Percentiles rank a stretch among this genome's conserved stretches.
Evolutionary conservation across 1,284 basidiomycete species (phyloP).

Genomic region (Pterulicium gracile): DNA sequence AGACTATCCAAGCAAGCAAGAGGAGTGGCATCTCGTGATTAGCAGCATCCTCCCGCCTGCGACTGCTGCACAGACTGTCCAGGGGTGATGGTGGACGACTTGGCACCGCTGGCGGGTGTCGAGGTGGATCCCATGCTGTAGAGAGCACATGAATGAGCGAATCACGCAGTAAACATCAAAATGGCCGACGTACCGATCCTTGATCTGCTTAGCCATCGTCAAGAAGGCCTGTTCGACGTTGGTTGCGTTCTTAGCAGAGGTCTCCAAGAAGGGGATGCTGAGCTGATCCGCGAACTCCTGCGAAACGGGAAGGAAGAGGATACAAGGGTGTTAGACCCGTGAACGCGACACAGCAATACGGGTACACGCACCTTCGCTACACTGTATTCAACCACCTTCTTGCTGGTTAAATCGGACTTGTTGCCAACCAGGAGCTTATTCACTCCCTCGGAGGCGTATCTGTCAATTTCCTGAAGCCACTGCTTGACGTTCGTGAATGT

Average conservation of each 20-base stretch:
- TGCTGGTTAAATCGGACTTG: slow-evolving; percentile 95
- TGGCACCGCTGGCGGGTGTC: slow-evolving; percentile 57
- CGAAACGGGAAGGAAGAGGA: slow-evolving; percentile 5
- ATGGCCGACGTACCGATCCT: slow-evolving; percentile 36
- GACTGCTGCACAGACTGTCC: slow-evolving; percentile 48
- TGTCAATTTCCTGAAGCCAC: slow-evolving; percentile 99
- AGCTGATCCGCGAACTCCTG: slow-evolving; percentile 96
- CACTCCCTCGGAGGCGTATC: slow-evolving; percentile 97
- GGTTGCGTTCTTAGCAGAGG: slow-evolving; percentile 96
- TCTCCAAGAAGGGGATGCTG: slow-evolving; percentile 95
- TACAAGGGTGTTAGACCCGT: slow-evolving; percentile 7
- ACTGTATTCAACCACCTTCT: slow-evolving; percentile 98
- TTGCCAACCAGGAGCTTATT: slow-evolving; percentile 98
- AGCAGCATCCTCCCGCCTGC: slow-evolving; percentile 45
- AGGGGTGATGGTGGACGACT: slow-evolving; percentile 43
- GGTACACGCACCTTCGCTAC: slow-evolving; percentile 73
- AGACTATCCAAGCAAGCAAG: slow-evolving; percentile 67
- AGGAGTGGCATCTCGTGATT: slow-evolving; percentile 31
- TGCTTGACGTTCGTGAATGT: slow-evolving; percentile 99
- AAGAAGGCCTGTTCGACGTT: slow-evolving; percentile 99
- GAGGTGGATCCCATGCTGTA: slow-evolving; percentile 70
- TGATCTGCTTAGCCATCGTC: slow-evolving; percentile 99
- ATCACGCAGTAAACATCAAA: neutral
- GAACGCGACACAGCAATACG: too few species aligned
- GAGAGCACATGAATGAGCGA: slow-evolving; percentile 7